These are phyloP conservation scores for Orbilia quercus DNA, from an alignment of 2,329 filamentous ascomycete species.

Conservation along the genomic window DNA sequence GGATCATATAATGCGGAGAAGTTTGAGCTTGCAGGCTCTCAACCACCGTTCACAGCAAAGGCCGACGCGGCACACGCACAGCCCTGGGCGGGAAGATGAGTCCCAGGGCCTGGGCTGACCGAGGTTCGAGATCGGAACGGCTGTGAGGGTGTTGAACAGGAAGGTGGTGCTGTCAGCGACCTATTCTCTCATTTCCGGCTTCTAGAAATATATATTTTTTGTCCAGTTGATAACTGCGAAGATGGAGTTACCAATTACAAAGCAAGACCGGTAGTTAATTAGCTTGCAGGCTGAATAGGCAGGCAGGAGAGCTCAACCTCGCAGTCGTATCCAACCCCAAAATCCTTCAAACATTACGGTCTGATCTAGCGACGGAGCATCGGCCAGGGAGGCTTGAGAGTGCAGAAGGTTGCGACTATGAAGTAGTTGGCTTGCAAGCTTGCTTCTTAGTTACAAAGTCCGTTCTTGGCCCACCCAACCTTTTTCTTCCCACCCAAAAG, in stretches of 20 bases:
- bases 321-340: slow-evolving; percentile 29
- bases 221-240: background rate
- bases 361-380: too few species aligned
- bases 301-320: slow-evolving; percentile 43
- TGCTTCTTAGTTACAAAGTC: too few species aligned
- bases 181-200: slow-evolving; percentile 29
- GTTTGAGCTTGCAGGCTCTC: slow-evolving; percentile 35
- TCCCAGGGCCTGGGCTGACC: slow-evolving; percentile 39
- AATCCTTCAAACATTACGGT: background rate
- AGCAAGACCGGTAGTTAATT: slow-evolving; percentile 33
- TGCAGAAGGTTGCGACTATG: slow-evolving; percentile 23
- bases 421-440: too few species aligned
- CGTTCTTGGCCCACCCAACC: slow-evolving; percentile 29
- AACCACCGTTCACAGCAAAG: slow-evolving; percentile 20
- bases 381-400: slow-evolving; percentile 23
- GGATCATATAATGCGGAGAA: slow-evolving; percentile 53
- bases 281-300: slow-evolving; percentile 33
- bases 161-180: slow-evolving; percentile 53
- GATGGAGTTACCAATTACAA: slow-evolving; percentile 23
- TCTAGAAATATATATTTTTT: slow-evolving; percentile 42
- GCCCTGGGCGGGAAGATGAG: slow-evolving; percentile 48
- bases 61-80: slow-evolving; percentile 39
- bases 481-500: too few species aligned
- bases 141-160: slow-evolving; percentile 53
- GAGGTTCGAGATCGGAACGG: slow-evolving; percentile 54